Evolutionary conservation across 768 basidiomycete species (phyloP).

Genomic region (Auricularia sp.): DNA sequence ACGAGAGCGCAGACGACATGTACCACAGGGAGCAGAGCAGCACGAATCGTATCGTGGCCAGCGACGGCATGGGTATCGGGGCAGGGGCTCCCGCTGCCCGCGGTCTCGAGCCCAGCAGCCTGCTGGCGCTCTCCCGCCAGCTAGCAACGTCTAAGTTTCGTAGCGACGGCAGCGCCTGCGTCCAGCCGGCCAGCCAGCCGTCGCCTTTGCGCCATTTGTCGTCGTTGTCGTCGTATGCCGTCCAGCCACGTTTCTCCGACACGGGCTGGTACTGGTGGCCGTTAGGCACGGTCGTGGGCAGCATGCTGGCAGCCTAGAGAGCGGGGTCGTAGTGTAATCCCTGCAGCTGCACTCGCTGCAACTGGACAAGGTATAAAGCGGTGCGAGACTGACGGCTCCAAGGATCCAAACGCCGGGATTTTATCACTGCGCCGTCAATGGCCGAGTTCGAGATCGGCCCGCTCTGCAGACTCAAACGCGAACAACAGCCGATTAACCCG

Average conservation of each 20-base stretch:
- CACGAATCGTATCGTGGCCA: conserved; percentile 46
- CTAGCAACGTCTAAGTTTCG: background rate
- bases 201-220: conserved; percentile 1
- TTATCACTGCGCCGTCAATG: no score
- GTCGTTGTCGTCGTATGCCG: background rate
- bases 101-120: background rate
- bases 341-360: no score
- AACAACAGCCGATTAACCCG: no score
- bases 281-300: background rate
- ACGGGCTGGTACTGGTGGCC: background rate
- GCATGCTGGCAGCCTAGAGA: background rate
- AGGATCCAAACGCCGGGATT: no score
- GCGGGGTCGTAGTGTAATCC: no score
- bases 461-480: no score
- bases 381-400: no score
- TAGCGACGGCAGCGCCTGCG: background rate
- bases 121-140: background rate
- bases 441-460: no score
- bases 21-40: conserved; percentile 89
- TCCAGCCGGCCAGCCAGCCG: background rate
- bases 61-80: conserved; percentile 2
- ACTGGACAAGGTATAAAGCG: no score
- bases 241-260: background rate
- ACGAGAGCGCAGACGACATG: conserved; percentile 81
- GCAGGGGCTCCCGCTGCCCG: background rate